Conservation (phyloP, 352 stramenopile species). For the Pythium vanterpoolii region DNA sequence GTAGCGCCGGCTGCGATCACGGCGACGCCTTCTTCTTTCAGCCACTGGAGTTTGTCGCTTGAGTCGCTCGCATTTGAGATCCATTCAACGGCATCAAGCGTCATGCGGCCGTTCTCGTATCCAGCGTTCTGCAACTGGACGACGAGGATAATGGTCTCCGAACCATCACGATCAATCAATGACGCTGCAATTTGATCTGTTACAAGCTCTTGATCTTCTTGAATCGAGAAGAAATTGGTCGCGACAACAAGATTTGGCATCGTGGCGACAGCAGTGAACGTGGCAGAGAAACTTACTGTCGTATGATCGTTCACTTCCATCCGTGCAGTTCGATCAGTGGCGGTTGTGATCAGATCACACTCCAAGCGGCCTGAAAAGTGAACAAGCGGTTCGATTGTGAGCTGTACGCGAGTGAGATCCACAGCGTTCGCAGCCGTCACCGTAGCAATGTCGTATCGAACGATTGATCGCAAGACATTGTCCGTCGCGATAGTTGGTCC, state of each 20-base stretch:
- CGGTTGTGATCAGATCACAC: conserved; percentile 4
- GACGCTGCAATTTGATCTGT: conserved; percentile 24
- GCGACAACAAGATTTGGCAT: conserved; percentile 15
- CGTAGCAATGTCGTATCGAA: neutral
- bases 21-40: conserved; percentile 8
- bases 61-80: neutral
- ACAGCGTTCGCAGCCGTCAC: neutral
- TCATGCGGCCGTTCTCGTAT: neutral
- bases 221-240: conserved; percentile 8
- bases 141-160: conserved; percentile 30
- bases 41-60: conserved; percentile 1
- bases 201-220: conserved; percentile 29
- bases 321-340: neutral
- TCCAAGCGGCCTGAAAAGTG: conserved; percentile 5
- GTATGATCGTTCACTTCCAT: conserved; percentile 6
- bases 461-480: neutral
- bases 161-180: conserved; percentile 37
- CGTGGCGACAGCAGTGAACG: conserved; percentile 27
- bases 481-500: neutral
- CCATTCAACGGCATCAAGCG: conserved; percentile 18
- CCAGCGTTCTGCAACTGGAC: conserved; percentile 21
- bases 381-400: neutral
- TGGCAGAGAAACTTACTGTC: conserved; percentile 9
- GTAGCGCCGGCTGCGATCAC: neutral
- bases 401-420: neutral